phyloP scores from a whole-genome alignment of 495 filamentous ascomycete genomes.

The Zalerion maritima region DNA sequence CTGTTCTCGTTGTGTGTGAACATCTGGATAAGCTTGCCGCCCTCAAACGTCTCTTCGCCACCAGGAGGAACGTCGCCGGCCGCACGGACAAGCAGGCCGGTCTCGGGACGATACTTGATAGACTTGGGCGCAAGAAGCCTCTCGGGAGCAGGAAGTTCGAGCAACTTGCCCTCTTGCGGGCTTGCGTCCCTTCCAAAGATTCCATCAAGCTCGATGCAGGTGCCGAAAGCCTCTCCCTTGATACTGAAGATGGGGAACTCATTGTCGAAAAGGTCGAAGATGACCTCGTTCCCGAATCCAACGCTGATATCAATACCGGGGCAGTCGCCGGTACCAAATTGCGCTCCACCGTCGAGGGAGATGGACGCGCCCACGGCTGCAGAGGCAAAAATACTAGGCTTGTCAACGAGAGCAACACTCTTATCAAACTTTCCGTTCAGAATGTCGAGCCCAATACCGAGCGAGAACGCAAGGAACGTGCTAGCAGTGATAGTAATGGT shows the following conservation, averaged over 20 bases:
- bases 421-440: constrained; percentile 1
- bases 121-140: too few species aligned
- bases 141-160: too few species aligned
- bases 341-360: not conserved
- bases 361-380: not conserved
- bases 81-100: too few species aligned
- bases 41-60: constrained; percentile 1
- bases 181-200: too few species aligned
- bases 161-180: too few species aligned
- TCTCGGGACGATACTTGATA: too few species aligned
- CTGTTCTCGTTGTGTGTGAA: not conserved
- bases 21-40: constrained; percentile 1
- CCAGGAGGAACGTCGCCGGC: too few species aligned
- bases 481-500: not conserved
- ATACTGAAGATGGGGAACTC: constrained; percentile 1
- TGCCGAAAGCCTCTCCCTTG: too few species aligned
- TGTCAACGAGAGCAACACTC: constrained; percentile 1
- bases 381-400: not conserved
- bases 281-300: not conserved
- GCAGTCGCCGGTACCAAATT: constrained; percentile 1
- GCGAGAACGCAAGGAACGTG: not conserved
- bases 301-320: not conserved
- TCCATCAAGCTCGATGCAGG: too few species aligned
- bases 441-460: not conserved
- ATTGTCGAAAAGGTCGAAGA: not conserved